Percentiles rank a stretch among this genome's conserved stretches.
Conservation (phyloP, 2,329 filamentous ascomycete species). For the Aspergillus felis region DNA sequence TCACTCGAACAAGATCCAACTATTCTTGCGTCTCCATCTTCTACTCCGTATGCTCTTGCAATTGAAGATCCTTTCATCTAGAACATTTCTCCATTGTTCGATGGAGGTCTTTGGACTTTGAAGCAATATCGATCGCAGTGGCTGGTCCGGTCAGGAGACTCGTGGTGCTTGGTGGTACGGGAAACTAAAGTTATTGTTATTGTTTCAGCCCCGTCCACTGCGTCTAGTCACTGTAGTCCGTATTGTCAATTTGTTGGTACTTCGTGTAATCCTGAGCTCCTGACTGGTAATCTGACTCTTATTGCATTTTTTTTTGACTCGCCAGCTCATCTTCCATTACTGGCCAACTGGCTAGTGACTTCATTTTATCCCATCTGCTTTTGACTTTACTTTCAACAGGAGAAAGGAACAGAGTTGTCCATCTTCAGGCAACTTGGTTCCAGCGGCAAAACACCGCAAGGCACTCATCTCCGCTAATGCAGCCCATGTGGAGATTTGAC, state of each 20-base stretch:
- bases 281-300: no score
- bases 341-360: no score
- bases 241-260: background rate
- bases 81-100: background rate
- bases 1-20: background rate
- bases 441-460: background rate
- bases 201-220: background rate
- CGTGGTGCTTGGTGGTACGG: background rate
- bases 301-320: background rate
- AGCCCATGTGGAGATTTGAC: background rate
- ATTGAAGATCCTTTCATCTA: background rate
- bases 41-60: background rate
- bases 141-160: background rate
- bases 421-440: background rate
- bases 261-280: background rate
- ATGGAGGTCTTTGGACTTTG: background rate
- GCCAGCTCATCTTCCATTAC: background rate
- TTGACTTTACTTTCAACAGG: background rate
- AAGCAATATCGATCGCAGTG: background rate
- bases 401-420: background rate
- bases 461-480: background rate
- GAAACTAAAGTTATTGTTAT: background rate
- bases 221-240: background rate
- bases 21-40: background rate
- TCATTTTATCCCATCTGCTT: background rate